Evolutionary conservation across 73 alveolate species (phyloP), one percentile per base, ranked within the genome.

Genomic region (Blepharisma japonicum): DNA sequence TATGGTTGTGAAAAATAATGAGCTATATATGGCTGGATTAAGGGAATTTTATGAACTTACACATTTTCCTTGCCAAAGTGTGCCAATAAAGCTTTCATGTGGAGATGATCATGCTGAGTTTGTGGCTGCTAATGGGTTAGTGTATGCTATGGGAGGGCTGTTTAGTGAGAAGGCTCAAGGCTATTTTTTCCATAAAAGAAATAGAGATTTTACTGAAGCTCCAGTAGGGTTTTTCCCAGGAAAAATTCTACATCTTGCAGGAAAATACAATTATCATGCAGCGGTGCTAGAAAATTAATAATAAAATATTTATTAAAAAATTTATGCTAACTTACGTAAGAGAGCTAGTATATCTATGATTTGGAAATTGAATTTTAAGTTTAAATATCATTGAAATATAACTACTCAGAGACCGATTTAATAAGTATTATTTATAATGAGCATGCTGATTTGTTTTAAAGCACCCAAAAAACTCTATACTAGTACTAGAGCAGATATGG

Each of bases 61-160:
- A 18, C n/a, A 25, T 18, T n/a, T 61, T 25, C 47, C 14, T 20
- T 1, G 5, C 23, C 49, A n/a, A 61, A 11, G 18, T n/a, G 23
- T n/a, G 23, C 74, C 74, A 14, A 39, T 25, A 14, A 8, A 20
- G 2, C n/a, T 61, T 9, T n/a, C 46, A 14, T n/a, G 47, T 61
- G 74, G 74, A 20, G 74, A 61, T 61, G 38, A 8, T 5, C 23
- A 18, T 61, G 74, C 46, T n/a, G 74, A n/a, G 11, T 20, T 61
- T 61, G 74, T 61, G 14, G 74, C 14, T 61, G 18, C 18, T 18
- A 14, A 18, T 61, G 74, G 74, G 2, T n/a, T 14, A 39, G 74
- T 61, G 18, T 61, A 25, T 14, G 18, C n/a, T 61, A 18, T 61
- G 47, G 74, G 74, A 61, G 74, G 74, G 47, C 5, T 61, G 74